phyloP scores from a whole-genome alignment of 352 stramenopile species.

The Phytophthora litchii region DNA sequence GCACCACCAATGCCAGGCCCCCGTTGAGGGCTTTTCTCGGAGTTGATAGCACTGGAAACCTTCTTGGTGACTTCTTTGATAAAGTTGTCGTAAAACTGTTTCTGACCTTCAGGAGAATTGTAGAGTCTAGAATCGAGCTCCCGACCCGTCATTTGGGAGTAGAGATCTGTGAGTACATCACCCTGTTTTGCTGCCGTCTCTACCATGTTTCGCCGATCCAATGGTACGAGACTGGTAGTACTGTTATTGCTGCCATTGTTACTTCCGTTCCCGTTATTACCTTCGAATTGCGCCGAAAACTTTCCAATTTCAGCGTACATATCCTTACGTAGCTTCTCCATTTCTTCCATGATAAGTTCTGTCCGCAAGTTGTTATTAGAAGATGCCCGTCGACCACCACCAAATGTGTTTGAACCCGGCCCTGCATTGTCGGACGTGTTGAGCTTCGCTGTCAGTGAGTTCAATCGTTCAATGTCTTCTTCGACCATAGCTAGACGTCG shows the following conservation, averaged over 20 bases:
- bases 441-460: conserved; percentile 26
- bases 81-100: conserved; percentile 73
- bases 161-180: conserved; percentile 62
- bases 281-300: conserved; percentile 34
- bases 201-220: conserved; percentile 25
- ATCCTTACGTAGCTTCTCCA: conserved; percentile 57
- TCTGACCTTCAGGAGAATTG: conserved; percentile 47
- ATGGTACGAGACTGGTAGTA: conserved; percentile 25
- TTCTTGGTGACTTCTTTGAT: conserved; percentile 84
- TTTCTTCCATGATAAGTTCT: conserved; percentile 45
- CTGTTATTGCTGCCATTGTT: conserved; percentile 15
- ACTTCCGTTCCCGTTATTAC: conserved; percentile 12
- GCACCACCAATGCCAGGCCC: conserved; percentile 39
- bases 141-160: conserved; percentile 59
- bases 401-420: background rate
- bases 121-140: conserved; percentile 59
- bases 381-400: conserved; percentile 10
- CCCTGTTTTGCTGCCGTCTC: conserved; percentile 35
- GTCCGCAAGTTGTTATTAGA: conserved; percentile 34
- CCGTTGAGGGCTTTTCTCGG: conserved; percentile 40
- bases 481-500: conserved; percentile 60
- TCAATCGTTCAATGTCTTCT: conserved; percentile 72
- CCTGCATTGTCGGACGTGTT: conserved; percentile 28
- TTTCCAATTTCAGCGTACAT: conserved; percentile 61
- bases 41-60: conserved; percentile 60